Conservation (phyloP, 2,329 filamentous ascomycete genomes). For the Dryadomyces quercus-mongolicae region DNA sequence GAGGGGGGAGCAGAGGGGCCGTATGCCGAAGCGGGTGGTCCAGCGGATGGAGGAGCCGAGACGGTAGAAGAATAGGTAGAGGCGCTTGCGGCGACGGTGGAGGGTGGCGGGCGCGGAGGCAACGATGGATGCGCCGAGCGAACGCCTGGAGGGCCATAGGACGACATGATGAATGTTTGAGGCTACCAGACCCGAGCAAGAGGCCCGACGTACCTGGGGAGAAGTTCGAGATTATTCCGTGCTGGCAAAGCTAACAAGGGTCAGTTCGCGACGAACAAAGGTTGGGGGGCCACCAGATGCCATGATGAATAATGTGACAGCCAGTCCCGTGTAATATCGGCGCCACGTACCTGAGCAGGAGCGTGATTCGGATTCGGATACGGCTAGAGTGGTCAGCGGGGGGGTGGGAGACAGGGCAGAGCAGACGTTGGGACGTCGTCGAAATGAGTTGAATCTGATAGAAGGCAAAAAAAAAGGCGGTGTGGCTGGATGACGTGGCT, state of each 20-base stretch:
- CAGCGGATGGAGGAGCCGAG: slow-evolving; percentile 2
- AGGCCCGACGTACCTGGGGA: neutral
- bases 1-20: slow-evolving; percentile 3
- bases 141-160: slow-evolving; percentile 15
- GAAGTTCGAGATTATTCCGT: neutral
- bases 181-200: neutral
- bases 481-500: too few species aligned
- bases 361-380: too few species aligned
- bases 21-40: slow-evolving; percentile 5
- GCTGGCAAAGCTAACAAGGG: neutral
- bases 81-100: neutral
- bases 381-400: too few species aligned
- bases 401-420: too few species aligned
- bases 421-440: too few species aligned
- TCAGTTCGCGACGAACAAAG: too few species aligned
- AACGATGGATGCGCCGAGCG: slow-evolving; percentile 13
- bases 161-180: slow-evolving; percentile 14
- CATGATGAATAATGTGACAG: too few species aligned
- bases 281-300: neutral
- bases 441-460: too few species aligned
- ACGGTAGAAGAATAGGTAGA: slow-evolving; percentile 10
- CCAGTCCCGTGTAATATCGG: too few species aligned
- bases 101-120: slow-evolving; percentile 12
- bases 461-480: too few species aligned
- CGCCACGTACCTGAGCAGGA: too few species aligned